phyloP scores from a whole-genome alignment of 441 rosid genomes.

The Euphorbia celastroides region DNA sequence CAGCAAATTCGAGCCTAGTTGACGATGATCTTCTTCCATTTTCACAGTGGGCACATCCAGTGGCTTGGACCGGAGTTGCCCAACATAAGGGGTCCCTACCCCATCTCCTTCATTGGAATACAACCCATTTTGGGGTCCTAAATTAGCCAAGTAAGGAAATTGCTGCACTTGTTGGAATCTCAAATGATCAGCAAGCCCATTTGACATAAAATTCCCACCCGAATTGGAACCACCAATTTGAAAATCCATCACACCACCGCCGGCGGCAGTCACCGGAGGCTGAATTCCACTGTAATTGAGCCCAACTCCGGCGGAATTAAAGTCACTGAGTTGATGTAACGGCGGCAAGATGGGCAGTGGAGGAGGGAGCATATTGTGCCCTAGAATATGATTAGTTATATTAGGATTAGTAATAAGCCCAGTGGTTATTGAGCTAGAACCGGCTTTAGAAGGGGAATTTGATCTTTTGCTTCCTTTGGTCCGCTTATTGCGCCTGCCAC shows the following conservation, averaged over 20 bases:
- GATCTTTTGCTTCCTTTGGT: constrained; percentile 56
- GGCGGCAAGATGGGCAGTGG: constrained; percentile 48
- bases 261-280: constrained; percentile 18
- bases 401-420: constrained; percentile 31
- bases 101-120: constrained; percentile 48
- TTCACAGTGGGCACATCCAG: constrained; percentile 41
- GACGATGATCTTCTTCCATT: constrained; percentile 53
- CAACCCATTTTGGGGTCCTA: constrained; percentile 36
- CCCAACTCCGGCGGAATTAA: constrained; percentile 37
- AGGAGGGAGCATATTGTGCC: constrained; percentile 32
- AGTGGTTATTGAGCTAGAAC: constrained; percentile 26
- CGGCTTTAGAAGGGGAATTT: constrained; percentile 36
- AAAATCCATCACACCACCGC: constrained; percentile 24
- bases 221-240: constrained; percentile 27
- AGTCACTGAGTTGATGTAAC: constrained; percentile 42
- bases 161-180: constrained; percentile 45
- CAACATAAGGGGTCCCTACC: constrained; percentile 23
- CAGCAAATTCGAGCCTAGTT: constrained; percentile 32
- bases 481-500: constrained; percentile 67
- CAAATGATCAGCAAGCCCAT: constrained; percentile 57
- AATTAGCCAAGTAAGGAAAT: constrained; percentile 42
- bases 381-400: constrained; percentile 28
- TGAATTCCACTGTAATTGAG: constrained; percentile 38
- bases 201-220: constrained; percentile 26
- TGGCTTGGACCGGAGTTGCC: constrained; percentile 33